Evolutionary conservation across 306 rosid species (phyloP).

Genomic region (Castanea mollissima): DNA sequence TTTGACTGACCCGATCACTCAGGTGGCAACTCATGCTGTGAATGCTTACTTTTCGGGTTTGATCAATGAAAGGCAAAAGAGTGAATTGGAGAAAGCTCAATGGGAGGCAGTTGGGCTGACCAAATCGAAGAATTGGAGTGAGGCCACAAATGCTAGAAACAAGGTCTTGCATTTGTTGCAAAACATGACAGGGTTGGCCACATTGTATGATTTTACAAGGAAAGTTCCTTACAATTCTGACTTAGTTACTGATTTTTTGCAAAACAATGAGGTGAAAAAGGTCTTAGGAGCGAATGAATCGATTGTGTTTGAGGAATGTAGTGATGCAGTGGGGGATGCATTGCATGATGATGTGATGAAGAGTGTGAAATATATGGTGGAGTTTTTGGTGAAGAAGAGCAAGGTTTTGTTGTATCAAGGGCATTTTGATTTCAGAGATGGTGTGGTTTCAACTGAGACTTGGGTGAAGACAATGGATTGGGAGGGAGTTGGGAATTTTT

Average conservation of each 20-base stretch:
- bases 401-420: slow-evolving; percentile 75
- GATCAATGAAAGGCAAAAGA: slow-evolving; percentile 60
- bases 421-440: slow-evolving; percentile 58
- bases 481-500: slow-evolving; percentile 51
- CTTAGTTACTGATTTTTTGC: slow-evolving; percentile 41
- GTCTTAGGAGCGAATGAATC: slow-evolving; percentile 48
- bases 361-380: slow-evolving; percentile 69
- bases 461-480: slow-evolving; percentile 81
- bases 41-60: slow-evolving; percentile 59
- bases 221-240: slow-evolving; percentile 34
- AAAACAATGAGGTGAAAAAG: slow-evolving; percentile 31
- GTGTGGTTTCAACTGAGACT: slow-evolving; percentile 58
- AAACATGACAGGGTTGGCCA: slow-evolving; percentile 71
- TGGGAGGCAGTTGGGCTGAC: slow-evolving; percentile 38
- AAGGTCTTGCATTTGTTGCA: slow-evolving; percentile 18
- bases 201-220: slow-evolving; percentile 53
- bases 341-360: slow-evolving; percentile 71
- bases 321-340: slow-evolving; percentile 36
- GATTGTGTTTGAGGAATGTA: slow-evolving; percentile 41
- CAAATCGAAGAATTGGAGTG: slow-evolving; percentile 42
- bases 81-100: slow-evolving; percentile 53
- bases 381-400: slow-evolving; percentile 42
- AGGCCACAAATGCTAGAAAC: slow-evolving; percentile 40
- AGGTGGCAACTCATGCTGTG: slow-evolving; percentile 53
- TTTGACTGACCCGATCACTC: slow-evolving; percentile 60